Evolutionary conservation across 2,329 filamentous ascomycete genomes (phyloP).

Genomic region (Lachnellula cervina): DNA sequence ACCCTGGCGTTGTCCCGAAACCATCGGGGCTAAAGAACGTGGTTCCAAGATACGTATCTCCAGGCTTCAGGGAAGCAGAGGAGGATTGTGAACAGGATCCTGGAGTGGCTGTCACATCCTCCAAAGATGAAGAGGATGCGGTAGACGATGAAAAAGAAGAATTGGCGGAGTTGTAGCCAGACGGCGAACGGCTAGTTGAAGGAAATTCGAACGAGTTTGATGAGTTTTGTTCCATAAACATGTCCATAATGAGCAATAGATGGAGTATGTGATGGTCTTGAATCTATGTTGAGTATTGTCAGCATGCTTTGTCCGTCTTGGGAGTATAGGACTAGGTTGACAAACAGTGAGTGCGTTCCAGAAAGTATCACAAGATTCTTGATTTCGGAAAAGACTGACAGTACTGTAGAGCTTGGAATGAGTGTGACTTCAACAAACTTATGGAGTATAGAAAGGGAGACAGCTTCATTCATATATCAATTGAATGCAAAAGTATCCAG

Average conservation of each 20-base stretch:
- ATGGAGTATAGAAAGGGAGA: constrained; percentile 12
- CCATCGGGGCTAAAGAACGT: constrained; percentile 9
- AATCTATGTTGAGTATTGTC: background rate
- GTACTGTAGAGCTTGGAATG: constrained; percentile 16
- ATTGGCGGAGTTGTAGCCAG: constrained; percentile 3
- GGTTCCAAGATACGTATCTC: constrained; percentile 11
- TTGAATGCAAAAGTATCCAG: constrained; percentile 1
- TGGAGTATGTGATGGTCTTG: background rate
- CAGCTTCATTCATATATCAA: constrained; percentile 20
- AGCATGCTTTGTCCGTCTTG: background rate
- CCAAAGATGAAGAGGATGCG: constrained; percentile 10
- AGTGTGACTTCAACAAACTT: constrained; percentile 14
- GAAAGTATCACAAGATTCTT: constrained; percentile 1
- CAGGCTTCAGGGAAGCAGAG: constrained; percentile 11
- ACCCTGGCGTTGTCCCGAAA: constrained; percentile 4
- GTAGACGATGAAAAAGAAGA: constrained; percentile 14
- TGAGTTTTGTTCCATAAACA: constrained; percentile 14
- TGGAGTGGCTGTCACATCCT: constrained; percentile 12
- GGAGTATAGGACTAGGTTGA: background rate
- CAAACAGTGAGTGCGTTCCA: constrained; percentile 9
- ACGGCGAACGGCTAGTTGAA: constrained; percentile 6
- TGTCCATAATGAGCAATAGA: constrained; percentile 5
- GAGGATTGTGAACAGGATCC: constrained; percentile 3
- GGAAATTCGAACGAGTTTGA: constrained; percentile 5
- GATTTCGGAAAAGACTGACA: constrained; percentile 15